Conservation (phyloP, 2,329 filamentous ascomycete species). For the Verticillium klebahnii region DNA sequence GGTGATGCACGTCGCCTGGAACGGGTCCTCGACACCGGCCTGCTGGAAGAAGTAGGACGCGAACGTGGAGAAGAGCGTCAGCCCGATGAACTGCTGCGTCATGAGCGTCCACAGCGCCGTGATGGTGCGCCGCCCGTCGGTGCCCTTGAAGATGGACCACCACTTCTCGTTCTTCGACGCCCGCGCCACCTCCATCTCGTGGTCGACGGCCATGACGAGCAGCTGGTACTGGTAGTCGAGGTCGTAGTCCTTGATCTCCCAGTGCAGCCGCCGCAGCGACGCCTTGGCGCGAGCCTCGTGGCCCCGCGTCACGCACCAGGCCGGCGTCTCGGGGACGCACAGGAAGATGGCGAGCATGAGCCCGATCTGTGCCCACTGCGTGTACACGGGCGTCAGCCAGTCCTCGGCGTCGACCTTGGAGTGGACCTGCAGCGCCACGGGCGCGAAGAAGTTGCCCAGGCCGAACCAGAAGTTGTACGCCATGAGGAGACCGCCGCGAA, state of each 20-base stretch:
- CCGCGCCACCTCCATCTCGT: conserved; percentile 16
- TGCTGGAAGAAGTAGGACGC: conserved; percentile 28
- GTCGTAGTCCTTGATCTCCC: conserved; percentile 20
- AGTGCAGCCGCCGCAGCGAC: conserved; percentile 14
- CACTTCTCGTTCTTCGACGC: conserved; percentile 15
- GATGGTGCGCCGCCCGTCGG: conserved; percentile 22
- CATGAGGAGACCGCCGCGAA: conserved; percentile 34
- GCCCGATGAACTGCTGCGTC: conserved; percentile 16
- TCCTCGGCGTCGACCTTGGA: conserved; percentile 23
- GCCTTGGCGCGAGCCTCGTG: conserved; percentile 16
- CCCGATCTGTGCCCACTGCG: conserved; percentile 39
- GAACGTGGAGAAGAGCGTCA: conserved; percentile 16
- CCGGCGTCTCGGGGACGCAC: conserved; percentile 33
- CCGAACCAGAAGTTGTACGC: conserved; percentile 39
- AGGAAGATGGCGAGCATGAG: conserved; percentile 32
- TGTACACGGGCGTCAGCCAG: conserved; percentile 35
- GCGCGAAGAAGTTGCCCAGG: conserved; percentile 35
- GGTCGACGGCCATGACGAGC: conserved; percentile 14
- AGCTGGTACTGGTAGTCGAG: conserved; percentile 22
- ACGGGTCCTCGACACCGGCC: conserved; percentile 21
- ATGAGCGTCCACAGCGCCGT: conserved; percentile 22
- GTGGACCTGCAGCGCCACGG: conserved; percentile 32
- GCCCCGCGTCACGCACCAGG: conserved; percentile 26
- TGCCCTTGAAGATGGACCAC: conserved; percentile 24
- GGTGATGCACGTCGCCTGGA: conserved; percentile 16